Evolutionary conservation across 306 rosid species (phyloP).

Genomic region (Casuarina glauca): DNA sequence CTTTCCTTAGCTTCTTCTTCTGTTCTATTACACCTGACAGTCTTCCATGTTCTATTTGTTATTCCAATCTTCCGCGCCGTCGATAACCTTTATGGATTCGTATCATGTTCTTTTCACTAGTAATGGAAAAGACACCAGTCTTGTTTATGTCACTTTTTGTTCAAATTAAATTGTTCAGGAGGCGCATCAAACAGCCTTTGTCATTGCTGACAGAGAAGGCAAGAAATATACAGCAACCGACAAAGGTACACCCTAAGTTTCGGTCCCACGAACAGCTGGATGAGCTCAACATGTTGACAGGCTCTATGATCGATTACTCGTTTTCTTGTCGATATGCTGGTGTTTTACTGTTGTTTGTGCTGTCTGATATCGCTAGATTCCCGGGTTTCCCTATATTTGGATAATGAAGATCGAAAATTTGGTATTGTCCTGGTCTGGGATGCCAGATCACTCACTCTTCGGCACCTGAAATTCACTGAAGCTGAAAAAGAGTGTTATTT

Average conservation of each 20-base stretch:
- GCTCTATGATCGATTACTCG: background rate
- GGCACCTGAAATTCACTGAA: no score
- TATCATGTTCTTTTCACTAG: background rate
- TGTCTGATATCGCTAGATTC: background rate
- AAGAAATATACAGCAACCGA: conserved; percentile 21
- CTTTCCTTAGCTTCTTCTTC: background rate
- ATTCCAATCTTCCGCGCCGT: background rate
- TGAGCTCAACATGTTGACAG: no score
- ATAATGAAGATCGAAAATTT: background rate
- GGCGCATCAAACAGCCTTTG: background rate
- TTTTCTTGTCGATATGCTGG: background rate
- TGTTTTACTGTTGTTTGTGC: background rate
- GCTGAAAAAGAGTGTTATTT: background rate
- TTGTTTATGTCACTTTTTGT: conserved; percentile 20
- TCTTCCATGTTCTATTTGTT: background rate
- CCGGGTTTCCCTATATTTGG: conserved; percentile 9
- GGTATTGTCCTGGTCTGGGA: background rate
- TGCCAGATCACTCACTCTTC: background rate
- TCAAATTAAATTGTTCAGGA: background rate
- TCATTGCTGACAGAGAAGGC: conserved; percentile 14
- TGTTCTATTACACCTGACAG: conserved; percentile 6
- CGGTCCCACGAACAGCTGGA: conserved; percentile 33
- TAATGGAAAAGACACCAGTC: conserved; percentile 13
- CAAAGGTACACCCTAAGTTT: conserved; percentile 16
- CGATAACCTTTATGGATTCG: background rate